Conservation (phyloP, 495 filamentous ascomycete species). For the Penicillium samsonianum region DNA sequence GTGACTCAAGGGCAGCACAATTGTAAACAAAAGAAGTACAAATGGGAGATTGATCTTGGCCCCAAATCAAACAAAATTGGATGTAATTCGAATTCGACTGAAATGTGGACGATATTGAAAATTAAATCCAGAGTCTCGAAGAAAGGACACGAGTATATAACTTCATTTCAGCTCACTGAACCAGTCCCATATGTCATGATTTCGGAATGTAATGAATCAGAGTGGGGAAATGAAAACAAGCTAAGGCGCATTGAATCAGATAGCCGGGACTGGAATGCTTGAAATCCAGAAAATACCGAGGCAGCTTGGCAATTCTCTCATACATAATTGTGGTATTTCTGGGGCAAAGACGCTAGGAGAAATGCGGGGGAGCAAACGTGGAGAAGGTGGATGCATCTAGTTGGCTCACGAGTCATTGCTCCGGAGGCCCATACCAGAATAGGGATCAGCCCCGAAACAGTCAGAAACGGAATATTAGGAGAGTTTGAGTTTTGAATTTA, state of each 20-base stretch:
- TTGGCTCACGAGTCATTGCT: constrained; percentile 12
- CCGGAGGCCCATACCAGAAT: constrained; percentile 18
- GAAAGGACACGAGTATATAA: constrained; percentile 1
- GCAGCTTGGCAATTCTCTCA: constrained; percentile 15
- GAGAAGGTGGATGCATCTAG: constrained; percentile 22
- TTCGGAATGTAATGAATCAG: constrained; percentile 8
- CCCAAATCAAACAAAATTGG: constrained; percentile 1
- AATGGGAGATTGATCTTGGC: constrained; percentile 1
- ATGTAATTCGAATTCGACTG: background rate
- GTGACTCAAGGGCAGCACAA: constrained; percentile 1
- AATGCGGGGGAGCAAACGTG: constrained; percentile 34
- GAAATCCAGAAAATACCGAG: constrained; percentile 37
- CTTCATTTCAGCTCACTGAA: background rate
- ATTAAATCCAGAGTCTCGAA: background rate
- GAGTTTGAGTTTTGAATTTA: background rate
- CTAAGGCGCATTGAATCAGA: constrained; percentile 8
- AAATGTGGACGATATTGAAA: background rate
- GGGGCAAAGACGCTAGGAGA: constrained; percentile 9
- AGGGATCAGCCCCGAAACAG: constrained; percentile 27
- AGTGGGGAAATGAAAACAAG: background rate
- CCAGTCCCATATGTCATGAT: background rate
- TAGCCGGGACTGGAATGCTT: constrained; percentile 25
- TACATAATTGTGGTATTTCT: constrained; percentile 1
- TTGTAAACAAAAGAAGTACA: background rate
- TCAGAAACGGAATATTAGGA: background rate